Conservation (phyloP, 768 basidiomycete genomes). For the Tricholomella constricta region DNA sequence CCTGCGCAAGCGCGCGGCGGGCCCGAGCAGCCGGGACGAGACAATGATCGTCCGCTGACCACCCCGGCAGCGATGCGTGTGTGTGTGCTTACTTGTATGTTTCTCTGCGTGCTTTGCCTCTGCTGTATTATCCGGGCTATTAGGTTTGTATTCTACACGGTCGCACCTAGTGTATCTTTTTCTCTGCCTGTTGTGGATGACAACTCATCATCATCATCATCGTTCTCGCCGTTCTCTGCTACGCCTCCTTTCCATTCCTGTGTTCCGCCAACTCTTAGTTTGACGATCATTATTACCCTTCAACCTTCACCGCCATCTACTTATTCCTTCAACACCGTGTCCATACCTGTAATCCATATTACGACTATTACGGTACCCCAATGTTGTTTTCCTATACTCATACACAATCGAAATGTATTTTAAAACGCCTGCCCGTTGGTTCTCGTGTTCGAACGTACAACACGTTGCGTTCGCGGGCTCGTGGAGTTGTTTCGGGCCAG, state of each 20-base stretch:
- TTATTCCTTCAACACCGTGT: conserved; percentile 3
- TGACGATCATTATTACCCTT: conserved; percentile 10
- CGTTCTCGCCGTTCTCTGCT: not conserved
- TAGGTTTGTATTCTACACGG: conserved; percentile 13
- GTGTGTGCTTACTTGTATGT: not conserved
- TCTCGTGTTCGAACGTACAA: too few relatives aligned
- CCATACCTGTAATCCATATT: conserved; percentile 2
- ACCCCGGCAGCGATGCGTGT: not conserved
- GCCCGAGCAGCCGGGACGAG: conserved; percentile 7
- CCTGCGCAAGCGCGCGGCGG: conserved; percentile 17
- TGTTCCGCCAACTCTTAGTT: not conserved
- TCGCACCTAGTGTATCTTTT: conserved; percentile 4
- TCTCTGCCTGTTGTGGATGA: conserved; percentile 4
- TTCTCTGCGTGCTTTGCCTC: not conserved
- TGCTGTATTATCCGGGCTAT: conserved; percentile 1
- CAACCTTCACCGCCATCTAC: not conserved
- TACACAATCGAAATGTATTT: conserved; percentile 6
- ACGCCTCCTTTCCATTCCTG: not conserved
- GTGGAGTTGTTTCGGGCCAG: too few relatives aligned
- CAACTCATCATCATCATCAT: not conserved
- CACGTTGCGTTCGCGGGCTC: too few relatives aligned
- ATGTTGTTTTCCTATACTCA: conserved; percentile 3
- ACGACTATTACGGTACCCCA: not conserved
- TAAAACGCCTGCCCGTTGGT: too few relatives aligned
- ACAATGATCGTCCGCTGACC: conserved; percentile 8